phyloP scores from a whole-genome alignment of 1,284 basidiomycete species.

The Neolentinus lepideus region DNA sequence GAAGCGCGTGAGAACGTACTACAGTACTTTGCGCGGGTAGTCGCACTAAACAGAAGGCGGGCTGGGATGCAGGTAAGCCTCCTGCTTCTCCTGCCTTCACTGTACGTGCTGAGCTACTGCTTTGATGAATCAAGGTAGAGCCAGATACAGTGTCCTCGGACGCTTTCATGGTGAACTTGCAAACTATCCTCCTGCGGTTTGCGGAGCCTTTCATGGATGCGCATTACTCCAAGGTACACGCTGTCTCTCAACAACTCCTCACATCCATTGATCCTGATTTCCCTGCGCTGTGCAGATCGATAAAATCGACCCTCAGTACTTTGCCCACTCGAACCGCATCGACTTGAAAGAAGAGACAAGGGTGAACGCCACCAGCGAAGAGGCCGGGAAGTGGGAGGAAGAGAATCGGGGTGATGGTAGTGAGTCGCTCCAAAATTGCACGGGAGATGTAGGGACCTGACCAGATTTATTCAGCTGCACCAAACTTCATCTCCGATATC shows the following conservation, averaged over 20 bases:
- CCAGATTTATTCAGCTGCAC: slow-evolving; percentile 24
- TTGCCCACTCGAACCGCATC: slow-evolving; percentile 63
- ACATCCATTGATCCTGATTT: background rate
- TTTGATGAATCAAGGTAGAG: slow-evolving; percentile 52
- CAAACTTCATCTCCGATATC: slow-evolving; percentile 94
- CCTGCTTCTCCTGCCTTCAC: background rate
- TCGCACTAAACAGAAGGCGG: slow-evolving; percentile 78
- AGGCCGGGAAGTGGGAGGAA: slow-evolving; percentile 69
- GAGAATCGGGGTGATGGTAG: slow-evolving; percentile 34
- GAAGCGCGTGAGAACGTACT: slow-evolving; percentile 80
- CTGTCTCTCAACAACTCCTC: background rate
- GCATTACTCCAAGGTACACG: slow-evolving; percentile 73
- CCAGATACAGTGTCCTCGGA: slow-evolving; percentile 84
- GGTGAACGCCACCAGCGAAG: slow-evolving; percentile 84
- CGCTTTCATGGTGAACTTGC: slow-evolving; percentile 90
- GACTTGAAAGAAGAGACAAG: slow-evolving; percentile 84
- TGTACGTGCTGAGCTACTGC: slow-evolving; percentile 2
- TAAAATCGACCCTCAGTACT: slow-evolving; percentile 85
- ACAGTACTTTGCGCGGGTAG: slow-evolving; percentile 73
- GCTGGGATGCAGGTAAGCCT: slow-evolving; percentile 77
- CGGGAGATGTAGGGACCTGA: background rate
- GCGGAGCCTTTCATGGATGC: slow-evolving; percentile 98
- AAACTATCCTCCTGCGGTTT: slow-evolving; percentile 77
- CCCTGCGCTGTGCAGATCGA: slow-evolving; percentile 63
- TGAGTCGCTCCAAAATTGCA: slow-evolving; percentile 20